Base-by-base conservation (phyloP, 139 green algal species). In the Chlamydomonas asymmetrica region DNA sequence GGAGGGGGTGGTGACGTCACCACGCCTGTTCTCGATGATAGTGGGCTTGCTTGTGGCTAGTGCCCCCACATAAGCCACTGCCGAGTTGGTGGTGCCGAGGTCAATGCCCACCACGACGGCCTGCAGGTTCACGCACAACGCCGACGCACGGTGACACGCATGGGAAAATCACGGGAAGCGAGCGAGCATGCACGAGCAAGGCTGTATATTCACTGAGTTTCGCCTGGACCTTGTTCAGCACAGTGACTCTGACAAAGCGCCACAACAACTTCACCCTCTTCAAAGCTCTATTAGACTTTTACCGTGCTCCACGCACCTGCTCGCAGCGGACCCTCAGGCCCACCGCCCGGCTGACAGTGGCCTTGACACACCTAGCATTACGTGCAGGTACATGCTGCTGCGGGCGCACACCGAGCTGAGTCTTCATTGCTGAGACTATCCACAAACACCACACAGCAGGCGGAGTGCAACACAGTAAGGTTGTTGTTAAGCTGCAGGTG, bases 21-120 rank as follows among this genome's bases (percentile, higher is more conserved):
- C 96, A 88, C 98, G 95, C n/a, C 92, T 90, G 79, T 99, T 98
- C 59, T 93, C 96, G 70, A 99, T 91, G 75, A 99, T 98, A 20
- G 93, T 98, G 54, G 93, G 89, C 86, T 96, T 95, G 73, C 91
- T 90, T 65, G 87, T 85, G 40, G 85, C 91, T 45, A 89, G 85
- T 78, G 91, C 94, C 86, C 95, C 89, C 88, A 97, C 94, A 29
- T 88, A 90, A 34, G 93, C 94, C 41, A 97, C 92, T n/a, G 93
- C 92, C 27, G 87, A 97, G 88, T 99, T 98, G 43, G 92, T 97
- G 40, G 92, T 97, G 18, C 92, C 92, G 29, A 97, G 79, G 73
- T 97, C 92, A 74, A 97, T 97, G 39, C 92, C 92, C 18, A 96
- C 90, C 20, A 89, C 84, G 79, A 88, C 74, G 41, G 40, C 34